phyloP scores from a whole-genome alignment of 164 flowering plant genomes.

The Vitis riparia region DNA sequence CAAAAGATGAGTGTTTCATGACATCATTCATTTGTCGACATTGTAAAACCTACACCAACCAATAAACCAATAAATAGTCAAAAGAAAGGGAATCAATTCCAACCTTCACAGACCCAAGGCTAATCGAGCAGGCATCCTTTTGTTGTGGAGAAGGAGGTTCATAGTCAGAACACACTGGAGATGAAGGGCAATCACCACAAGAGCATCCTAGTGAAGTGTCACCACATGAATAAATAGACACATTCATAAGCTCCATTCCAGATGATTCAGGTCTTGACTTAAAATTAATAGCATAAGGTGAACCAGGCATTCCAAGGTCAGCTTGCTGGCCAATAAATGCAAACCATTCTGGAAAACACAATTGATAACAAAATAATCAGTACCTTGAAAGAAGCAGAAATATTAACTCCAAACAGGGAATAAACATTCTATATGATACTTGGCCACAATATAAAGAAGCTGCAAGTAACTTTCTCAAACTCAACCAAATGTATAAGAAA shows the following conservation, averaged over 20 bases:
- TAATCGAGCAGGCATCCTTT: constrained; percentile 57
- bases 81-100: neutral
- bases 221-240: constrained; percentile 79
- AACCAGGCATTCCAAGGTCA: constrained; percentile 64
- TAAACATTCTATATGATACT: neutral
- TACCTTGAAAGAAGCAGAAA: neutral
- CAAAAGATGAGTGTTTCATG: neutral
- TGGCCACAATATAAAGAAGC: neutral
- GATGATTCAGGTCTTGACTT: constrained; percentile 51
- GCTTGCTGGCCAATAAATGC: constrained; percentile 81
- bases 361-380: constrained; percentile 2
- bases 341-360: constrained; percentile 67
- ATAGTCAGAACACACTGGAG: constrained; percentile 62
- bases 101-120: constrained; percentile 77
- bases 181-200: constrained; percentile 97
- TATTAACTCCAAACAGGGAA: neutral
- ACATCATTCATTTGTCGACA: neutral
- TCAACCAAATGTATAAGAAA: neutral
- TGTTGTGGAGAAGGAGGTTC: constrained; percentile 58
- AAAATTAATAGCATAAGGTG: constrained; percentile 88
- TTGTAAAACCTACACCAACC: neutral
- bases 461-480: neutral
- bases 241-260: constrained; percentile 85
- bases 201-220: constrained; percentile 98
- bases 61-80: constrained; percentile 5